Conservation (phyloP, 495 filamentous ascomycete genomes). For the Penicillium robsamsonii region DNA sequence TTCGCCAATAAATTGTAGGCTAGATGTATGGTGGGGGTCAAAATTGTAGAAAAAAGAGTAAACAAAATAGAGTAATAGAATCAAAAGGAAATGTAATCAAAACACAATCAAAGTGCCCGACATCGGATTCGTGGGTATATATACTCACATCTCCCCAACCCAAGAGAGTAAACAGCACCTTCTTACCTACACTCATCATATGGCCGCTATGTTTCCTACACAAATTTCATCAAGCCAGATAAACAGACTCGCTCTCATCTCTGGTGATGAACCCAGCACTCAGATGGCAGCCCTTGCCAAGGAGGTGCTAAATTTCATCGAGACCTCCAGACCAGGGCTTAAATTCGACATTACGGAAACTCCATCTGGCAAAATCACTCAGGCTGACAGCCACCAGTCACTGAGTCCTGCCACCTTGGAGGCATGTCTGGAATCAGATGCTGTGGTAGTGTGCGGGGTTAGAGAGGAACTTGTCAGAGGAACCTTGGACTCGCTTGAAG, state of each 20-base stretch:
- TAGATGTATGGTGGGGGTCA: background rate
- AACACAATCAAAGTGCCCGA: background rate
- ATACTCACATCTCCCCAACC: background rate
- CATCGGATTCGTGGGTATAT: conserved; percentile 1
- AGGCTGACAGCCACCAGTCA: background rate
- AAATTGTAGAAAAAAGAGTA: background rate
- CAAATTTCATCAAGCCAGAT: background rate
- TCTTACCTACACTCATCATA: no score
- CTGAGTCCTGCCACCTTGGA: background rate
- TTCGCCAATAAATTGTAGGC: no score
- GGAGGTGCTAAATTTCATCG: background rate
- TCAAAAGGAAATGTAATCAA: background rate
- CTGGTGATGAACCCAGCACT: background rate
- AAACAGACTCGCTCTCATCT: background rate
- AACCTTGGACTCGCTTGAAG: background rate
- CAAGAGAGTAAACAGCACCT: background rate
- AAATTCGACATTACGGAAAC: background rate
- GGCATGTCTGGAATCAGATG: background rate
- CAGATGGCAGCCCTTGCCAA: background rate
- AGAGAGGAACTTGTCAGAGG: background rate
- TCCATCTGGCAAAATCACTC: background rate
- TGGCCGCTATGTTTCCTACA: no score
- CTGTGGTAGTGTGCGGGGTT: background rate
- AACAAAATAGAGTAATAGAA: background rate
- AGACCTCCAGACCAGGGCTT: background rate